Base-by-base conservation (phyloP, 2,329 filamentous ascomycete species). In the Cercospora sp. region DNA sequence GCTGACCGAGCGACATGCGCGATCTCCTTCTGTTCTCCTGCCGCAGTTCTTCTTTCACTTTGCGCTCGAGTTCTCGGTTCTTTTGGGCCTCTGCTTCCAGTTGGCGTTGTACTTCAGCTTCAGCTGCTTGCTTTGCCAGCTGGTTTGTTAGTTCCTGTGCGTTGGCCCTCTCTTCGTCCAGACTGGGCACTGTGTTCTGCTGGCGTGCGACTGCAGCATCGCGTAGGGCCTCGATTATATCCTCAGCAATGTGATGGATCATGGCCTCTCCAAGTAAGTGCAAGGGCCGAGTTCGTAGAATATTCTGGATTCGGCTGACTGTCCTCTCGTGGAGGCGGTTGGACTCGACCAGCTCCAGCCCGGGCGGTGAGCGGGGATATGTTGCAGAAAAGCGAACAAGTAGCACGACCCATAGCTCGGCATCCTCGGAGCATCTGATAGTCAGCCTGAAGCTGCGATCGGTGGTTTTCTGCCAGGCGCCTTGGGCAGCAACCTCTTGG, bases 111-210 rank as follows among this genome's bases (percentile, higher is more conserved):
- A 77, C 76, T 8, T 83, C 78, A 33, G 81, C 78, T 64, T 81
- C 76, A 65, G 82, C 77, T 23, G 80, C 77, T 63, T 81, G 74
- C 66, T 80, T 80, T 0, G 84, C 90, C 62, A 87, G 80, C 74
- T 85, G 84, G 57, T 87, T 87, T 30, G 91, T 83, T 26, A 87
- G 87, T 23, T 90, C 90, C 80, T 96, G 92, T 70, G 96, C 92
- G 13, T 89, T 89, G 30, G 91, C 93, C 45, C 94, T 88, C 79
- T 98, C 94, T 74, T 96, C 93, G 75, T 96, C 93, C 6, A 98
- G 83, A 33, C 93, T 97, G 1, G 93, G 93, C 16, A 97, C 82
- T 69, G 93, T 87, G 65, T 89, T 87, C 65, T 90, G 87, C 59
- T 91, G 90, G 73, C 91, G 91, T 30, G 89, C 88, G 72, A 89